Evolutionary conservation across 192 early-diverging fungal genomes (phyloP).

Genomic region (Coemansia sp.): DNA sequence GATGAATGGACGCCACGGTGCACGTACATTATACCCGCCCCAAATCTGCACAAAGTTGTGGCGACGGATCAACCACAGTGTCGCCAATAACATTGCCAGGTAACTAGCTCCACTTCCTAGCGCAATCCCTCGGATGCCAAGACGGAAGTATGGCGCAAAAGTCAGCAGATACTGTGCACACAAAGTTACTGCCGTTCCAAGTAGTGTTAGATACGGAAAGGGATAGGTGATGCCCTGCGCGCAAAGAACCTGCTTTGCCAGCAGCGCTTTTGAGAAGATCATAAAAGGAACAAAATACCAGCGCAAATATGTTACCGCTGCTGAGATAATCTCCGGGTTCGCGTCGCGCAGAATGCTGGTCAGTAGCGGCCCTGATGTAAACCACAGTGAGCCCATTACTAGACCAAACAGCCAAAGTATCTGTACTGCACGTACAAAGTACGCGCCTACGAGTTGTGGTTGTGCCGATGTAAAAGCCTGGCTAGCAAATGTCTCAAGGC

Average conservation of each 20-base stretch:
- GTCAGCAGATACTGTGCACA: slow-evolving; percentile 39
- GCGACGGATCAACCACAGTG: slow-evolving; percentile 53
- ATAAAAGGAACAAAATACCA: slow-evolving; percentile 52
- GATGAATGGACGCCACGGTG: slow-evolving; percentile 40
- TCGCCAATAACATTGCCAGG: slow-evolving; percentile 58
- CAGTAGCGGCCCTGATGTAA: slow-evolving; percentile 21
- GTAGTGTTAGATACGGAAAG: slow-evolving; percentile 40
- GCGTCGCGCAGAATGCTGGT: slow-evolving; percentile 18
- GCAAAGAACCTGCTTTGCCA: slow-evolving; percentile 39
- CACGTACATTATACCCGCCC: slow-evolving; percentile 17
- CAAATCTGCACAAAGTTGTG: slow-evolving; percentile 32
- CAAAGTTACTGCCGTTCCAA: slow-evolving; percentile 32
- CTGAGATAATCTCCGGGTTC: slow-evolving; percentile 9
- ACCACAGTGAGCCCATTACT: slow-evolving; percentile 42
- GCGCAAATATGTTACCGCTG: slow-evolving; percentile 37
- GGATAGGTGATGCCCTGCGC: slow-evolving; percentile 52
- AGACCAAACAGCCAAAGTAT: slow-evolving; percentile 41
- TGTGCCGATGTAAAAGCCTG: slow-evolving; percentile 62
- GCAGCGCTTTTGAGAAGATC: slow-evolving; percentile 31
- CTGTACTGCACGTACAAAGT: slow-evolving; percentile 43
- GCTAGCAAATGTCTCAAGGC: slow-evolving; percentile 74
- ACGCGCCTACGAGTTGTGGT: slow-evolving; percentile 47
- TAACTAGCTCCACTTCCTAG: slow-evolving; percentile 63
- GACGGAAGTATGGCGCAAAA: slow-evolving; percentile 44
- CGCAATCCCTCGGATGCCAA: slow-evolving; percentile 72